phyloP scores from a whole-genome alignment of 768 basidiomycete species.

The Polyporus arcularius region DNA sequence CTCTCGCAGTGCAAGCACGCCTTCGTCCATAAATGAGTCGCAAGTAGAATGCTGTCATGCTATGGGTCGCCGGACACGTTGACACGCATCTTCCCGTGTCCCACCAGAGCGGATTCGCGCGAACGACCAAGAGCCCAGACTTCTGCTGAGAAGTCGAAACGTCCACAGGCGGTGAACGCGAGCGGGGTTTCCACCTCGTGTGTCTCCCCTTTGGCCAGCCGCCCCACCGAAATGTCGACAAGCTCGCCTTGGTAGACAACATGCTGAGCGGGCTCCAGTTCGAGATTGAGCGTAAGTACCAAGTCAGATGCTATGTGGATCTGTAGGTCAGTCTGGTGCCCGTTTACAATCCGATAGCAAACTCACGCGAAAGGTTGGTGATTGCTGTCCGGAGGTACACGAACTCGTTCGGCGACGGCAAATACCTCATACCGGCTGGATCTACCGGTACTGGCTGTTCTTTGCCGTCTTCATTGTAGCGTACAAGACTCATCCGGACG shows the following conservation, averaged over 20 bases:
- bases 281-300: slow-evolving; percentile 54
- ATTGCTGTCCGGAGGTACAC: slow-evolving; percentile 58
- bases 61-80: slow-evolving; percentile 10
- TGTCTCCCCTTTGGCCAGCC: slow-evolving; percentile 56
- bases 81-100: slow-evolving; percentile 19
- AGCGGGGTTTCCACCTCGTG: slow-evolving; percentile 55
- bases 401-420: slow-evolving; percentile 61
- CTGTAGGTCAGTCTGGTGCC: neutral
- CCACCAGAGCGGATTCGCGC: slow-evolving; percentile 11
- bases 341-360: neutral
- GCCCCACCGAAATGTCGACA: slow-evolving; percentile 62
- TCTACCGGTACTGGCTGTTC: slow-evolving; percentile 23
- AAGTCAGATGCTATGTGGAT: slow-evolving; percentile 47
- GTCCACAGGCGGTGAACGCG: slow-evolving; percentile 73
- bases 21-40: neutral
- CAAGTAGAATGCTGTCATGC: neutral
- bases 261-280: slow-evolving; percentile 60
- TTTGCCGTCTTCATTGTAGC: slow-evolving; percentile 28
- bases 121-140: slow-evolving; percentile 30
- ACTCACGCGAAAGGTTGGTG: slow-evolving; percentile 70
- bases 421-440: slow-evolving; percentile 44
- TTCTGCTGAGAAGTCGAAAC: slow-evolving; percentile 51
- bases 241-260: slow-evolving; percentile 70
- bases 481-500: slow-evolving; percentile 54
- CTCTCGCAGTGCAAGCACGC: slow-evolving; percentile 33